Base-by-base conservation (phyloP, 768 basidiomycete genomes). In the Trametes cubensis region DNA sequence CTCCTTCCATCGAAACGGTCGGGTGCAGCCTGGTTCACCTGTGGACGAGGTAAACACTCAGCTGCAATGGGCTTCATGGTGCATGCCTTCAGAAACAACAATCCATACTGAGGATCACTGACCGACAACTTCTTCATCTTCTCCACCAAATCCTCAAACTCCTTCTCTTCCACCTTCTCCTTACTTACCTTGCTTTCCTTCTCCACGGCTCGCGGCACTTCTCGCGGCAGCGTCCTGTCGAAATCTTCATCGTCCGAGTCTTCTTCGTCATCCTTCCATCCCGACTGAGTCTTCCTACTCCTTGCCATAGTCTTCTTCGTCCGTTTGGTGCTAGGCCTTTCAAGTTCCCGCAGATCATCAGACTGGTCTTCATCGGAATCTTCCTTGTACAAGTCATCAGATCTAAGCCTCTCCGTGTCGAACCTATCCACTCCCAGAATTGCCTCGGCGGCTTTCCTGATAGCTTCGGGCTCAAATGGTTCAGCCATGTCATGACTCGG, bases 401-500 rank as follows among this genome's bases (percentile, higher is more conserved):
- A 25, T 17, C 47, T 20, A 15, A 64, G 34, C 21, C 58, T 26
- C 20, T 60, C 53, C 6, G 40, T 64, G 55, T 64, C 63, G 51
- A 64, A 64, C n/a, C 63, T 17, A 21, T 60, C 42, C 2, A 48
- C 47, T 14, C 48, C 28, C 1, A 64, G 54, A 15, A 64, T 23
- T 8, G 58, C 34, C 48, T 64, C 41, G 6, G 63, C 63, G 0
- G 48, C 63, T 21, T 49, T 44, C 21, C 17, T n/a, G 3, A 64
- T 55, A 17, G 23, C 42, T 6, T 42, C 20, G 13, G 60, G 39
- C 3, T 13, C 39, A 34, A 64, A 64, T 0, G 63, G 63, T 13
- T 47, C 45, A 18, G 54, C 21, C 45, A 60, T 46, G 28, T 64
- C 54, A 51, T 64, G 63, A 25, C 20, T 23, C 8, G 63, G 63